Evolutionary conservation across 441 rosid species (phyloP), one percentile per base, ranked within the genome.

Genomic region (Adansonia rubrostipa): DNA sequence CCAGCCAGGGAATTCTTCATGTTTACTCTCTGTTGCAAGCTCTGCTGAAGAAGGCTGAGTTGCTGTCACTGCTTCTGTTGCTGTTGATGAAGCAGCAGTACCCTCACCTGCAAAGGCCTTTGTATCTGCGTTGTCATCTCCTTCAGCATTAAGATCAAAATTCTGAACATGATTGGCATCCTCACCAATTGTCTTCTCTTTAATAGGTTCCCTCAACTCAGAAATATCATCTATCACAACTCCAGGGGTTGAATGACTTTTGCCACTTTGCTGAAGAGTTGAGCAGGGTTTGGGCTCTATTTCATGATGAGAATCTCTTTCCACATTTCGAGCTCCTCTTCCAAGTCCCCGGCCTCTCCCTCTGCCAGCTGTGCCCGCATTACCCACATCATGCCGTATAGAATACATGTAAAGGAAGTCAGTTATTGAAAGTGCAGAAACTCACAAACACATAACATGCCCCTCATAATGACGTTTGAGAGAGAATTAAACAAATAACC

Each of bases 331-430:
- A 78, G 87, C 86, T 83, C 91, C 88, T 74, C 99, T 84, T 24
- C 98, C 99, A 20, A 96, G 97, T 64, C 98, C 99, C 70, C 97
- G 87, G 53, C 99, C 99, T 83, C 98, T 90, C 65, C 98, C 98
- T 75, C 97, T 84, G 81, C 96, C 97, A 60, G 94, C 89, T 80
- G 85, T 83, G 76, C 92, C 85, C 3, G 90, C 78, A 80, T 84
- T 92, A 60, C 87, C 84, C 76, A 76, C 80, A 79, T 96, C 97
- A 20, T 81, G 92, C 97, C 94, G 94, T 78, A 84, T 66, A 45
- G 61, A 73, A 61, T 2, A 58, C 57, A 61, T 17, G 42, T 11
- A 66, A 70, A 19, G 44, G 56, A 20, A 22, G 66, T 33, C 33
- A 44, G 19, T 28, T 66, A 62, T 3, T 6, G 6, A 5, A 75